phyloP scores from a whole-genome alignment of 192 early-diverging fungal species.

The Coemansia sp. region DNA sequence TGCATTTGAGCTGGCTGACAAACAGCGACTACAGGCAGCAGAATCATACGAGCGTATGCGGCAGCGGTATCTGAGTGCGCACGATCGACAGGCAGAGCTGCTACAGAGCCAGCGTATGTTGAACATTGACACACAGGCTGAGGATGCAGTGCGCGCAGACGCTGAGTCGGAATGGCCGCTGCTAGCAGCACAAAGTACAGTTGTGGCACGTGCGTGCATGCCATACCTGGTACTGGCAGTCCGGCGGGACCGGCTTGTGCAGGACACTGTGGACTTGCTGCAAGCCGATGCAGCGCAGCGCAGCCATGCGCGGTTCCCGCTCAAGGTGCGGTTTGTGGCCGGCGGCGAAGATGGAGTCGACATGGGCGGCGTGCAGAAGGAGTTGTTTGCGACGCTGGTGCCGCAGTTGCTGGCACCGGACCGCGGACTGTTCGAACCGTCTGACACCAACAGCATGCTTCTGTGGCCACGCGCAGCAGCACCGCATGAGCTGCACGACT shows the following conservation, averaged over 20 bases:
- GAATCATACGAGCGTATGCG: conserved; percentile 39
- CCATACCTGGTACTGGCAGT: conserved; percentile 84
- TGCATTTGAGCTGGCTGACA: conserved; percentile 18
- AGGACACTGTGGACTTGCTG: conserved; percentile 67
- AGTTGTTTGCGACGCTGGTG: conserved; percentile 84
- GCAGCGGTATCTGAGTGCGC: conserved; percentile 30
- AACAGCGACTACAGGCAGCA: conserved; percentile 13
- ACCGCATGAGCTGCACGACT: conserved; percentile 58
- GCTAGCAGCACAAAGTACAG: conserved; percentile 17
- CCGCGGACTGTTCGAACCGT: conserved; percentile 71
- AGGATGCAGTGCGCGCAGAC: conserved; percentile 25
- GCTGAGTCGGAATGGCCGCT: conserved; percentile 36
- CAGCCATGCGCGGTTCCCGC: conserved; percentile 24
- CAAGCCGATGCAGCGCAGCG: neutral
- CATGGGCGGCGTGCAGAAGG: conserved; percentile 95
- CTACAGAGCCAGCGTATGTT: conserved; percentile 39
- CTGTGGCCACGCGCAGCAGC: conserved; percentile 76
- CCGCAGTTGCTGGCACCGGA: conserved; percentile 68
- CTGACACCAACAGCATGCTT: conserved; percentile 15
- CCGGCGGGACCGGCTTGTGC: conserved; percentile 64
- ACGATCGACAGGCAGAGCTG: conserved; percentile 39
- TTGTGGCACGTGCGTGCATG: conserved; percentile 14
- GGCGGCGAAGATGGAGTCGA: conserved; percentile 93
- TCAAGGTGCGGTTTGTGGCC: conserved; percentile 75
- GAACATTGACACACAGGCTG: conserved; percentile 32